phyloP scores from a whole-genome alignment of 2,329 filamentous ascomycete species.

The Cladosporium sp. region DNA sequence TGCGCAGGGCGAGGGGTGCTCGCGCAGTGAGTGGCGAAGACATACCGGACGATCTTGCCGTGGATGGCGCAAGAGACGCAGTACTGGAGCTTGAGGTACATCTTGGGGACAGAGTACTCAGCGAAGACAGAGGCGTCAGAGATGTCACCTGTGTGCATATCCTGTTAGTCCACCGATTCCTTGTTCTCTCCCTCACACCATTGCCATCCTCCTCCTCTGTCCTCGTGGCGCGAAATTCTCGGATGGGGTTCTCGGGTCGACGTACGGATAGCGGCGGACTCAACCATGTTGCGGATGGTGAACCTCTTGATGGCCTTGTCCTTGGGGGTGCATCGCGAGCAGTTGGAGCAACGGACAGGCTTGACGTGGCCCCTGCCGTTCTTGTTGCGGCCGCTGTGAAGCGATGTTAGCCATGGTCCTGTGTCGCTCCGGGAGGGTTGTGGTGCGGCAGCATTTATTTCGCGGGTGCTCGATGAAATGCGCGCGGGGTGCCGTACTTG shows the following conservation, averaged over 20 bases:
- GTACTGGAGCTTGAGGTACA: slow-evolving; percentile 99
- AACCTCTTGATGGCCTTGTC: slow-evolving; percentile 99
- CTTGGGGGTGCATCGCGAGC: slow-evolving; percentile 83
- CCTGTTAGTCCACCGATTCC: slow-evolving; percentile 21
- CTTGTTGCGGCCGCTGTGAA: slow-evolving; percentile 92
- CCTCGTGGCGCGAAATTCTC: not conserved
- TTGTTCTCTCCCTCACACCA: not conserved
- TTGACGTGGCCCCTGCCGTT: slow-evolving; percentile 99
- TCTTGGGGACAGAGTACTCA: slow-evolving; percentile 99
- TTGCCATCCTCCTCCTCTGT: slow-evolving; percentile 12
- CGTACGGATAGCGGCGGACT: slow-evolving; percentile 99
- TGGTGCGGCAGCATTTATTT: not conserved
- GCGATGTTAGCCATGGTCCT: slow-evolving; percentile 38
- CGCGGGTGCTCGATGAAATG: slow-evolving; percentile 13
- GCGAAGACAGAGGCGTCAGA: slow-evolving; percentile 98
- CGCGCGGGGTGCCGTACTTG: slow-evolving; percentile 58
- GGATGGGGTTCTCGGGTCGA: slow-evolving; percentile 38
- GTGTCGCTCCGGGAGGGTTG: slow-evolving; percentile 2
- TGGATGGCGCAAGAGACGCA: slow-evolving; percentile 99
- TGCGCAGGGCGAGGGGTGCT: not conserved
- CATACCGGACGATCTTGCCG: slow-evolving; percentile 99
- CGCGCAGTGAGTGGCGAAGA: slow-evolving; percentile 39
- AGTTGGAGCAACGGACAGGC: slow-evolving; percentile 93
- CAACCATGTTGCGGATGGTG: slow-evolving; percentile 99
- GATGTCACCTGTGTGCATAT: slow-evolving; percentile 82